These are phyloP conservation scores for Salix purpurea DNA, from an alignment of 345 rosid genomes.

Conservation along the genomic window DNA sequence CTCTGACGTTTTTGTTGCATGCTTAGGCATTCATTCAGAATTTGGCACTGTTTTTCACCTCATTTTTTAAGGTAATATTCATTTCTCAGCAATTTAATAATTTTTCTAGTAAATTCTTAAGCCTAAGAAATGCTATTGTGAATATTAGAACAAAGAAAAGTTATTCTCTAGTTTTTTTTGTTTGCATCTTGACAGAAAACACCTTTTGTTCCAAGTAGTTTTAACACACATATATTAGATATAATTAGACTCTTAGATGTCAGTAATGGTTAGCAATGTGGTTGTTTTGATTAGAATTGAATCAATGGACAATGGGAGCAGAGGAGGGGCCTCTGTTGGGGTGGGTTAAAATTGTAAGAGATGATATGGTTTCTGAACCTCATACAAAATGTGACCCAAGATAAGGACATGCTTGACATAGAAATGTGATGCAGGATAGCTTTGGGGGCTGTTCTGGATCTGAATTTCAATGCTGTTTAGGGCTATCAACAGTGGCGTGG, in stretches of 20 bases:
- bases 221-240: not conserved
- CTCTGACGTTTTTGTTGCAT: conserved; percentile 7
- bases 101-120: not conserved
- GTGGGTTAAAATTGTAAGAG: not conserved
- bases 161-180: too few relatives aligned
- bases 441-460: not conserved
- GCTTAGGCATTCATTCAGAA: conserved; percentile 97
- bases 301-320: not conserved
- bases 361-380: not conserved
- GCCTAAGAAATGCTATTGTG: not conserved
- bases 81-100: not conserved
- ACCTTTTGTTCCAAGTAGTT: not conserved
- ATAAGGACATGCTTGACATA: not conserved
- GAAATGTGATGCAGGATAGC: not conserved
- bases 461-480: not conserved
- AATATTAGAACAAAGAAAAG: too few relatives aligned
- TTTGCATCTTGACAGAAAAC: too few relatives aligned
- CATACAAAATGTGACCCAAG: not conserved
- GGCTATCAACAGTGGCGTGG: not conserved
- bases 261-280: not conserved
- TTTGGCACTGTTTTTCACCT: conserved; percentile 91
- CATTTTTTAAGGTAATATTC: conserved; percentile 75
- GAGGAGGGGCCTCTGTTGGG: not conserved
- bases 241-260: not conserved
- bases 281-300: not conserved